These are phyloP conservation scores for Colletotrichum navitas DNA, from an alignment of 2,329 filamentous ascomycete genomes.

Conservation along the genomic window DNA sequence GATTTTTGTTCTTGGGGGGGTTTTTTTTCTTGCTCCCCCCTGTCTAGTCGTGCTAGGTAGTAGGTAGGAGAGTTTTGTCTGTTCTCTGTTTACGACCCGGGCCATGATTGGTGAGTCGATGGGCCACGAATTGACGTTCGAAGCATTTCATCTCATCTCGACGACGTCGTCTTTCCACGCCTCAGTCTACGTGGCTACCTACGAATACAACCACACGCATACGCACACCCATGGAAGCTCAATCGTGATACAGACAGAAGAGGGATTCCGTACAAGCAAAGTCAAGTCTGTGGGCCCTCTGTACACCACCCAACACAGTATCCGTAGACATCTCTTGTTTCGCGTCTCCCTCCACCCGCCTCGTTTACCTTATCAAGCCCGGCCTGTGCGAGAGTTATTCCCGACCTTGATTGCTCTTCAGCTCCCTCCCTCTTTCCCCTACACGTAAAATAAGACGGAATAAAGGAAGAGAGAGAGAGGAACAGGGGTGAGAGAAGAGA, in stretches of 20 bases:
- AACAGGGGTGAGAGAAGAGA: no score
- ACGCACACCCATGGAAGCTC: constrained; percentile 7
- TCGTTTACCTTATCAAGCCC: neutral
- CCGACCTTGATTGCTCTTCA: neutral
- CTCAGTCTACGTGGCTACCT: constrained; percentile 6
- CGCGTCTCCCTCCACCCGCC: neutral
- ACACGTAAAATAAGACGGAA: neutral
- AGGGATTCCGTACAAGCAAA: no score
- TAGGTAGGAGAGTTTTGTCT: no score
- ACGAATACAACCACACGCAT: constrained; percentile 1
- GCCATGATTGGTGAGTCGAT: no score
- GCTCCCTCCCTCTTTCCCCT: neutral
- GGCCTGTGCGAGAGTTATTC: constrained; percentile 7
- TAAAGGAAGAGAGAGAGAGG: neutral
- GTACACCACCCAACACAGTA: neutral
- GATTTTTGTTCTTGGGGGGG: neutral
- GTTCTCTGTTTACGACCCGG: no score
- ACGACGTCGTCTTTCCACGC: constrained; percentile 17
- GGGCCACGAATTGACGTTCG: no score
- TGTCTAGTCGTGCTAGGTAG: neutral
- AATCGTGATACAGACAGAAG: no score
- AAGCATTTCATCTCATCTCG: constrained; percentile 29
- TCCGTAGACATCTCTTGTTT: neutral
- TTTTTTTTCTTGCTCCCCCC: no score
- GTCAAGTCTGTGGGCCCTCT: neutral